These are phyloP conservation scores for Chaetomiaceae sp. DNA, from an alignment of 2,329 filamentous ascomycete genomes.

Conservation along the genomic window DNA sequence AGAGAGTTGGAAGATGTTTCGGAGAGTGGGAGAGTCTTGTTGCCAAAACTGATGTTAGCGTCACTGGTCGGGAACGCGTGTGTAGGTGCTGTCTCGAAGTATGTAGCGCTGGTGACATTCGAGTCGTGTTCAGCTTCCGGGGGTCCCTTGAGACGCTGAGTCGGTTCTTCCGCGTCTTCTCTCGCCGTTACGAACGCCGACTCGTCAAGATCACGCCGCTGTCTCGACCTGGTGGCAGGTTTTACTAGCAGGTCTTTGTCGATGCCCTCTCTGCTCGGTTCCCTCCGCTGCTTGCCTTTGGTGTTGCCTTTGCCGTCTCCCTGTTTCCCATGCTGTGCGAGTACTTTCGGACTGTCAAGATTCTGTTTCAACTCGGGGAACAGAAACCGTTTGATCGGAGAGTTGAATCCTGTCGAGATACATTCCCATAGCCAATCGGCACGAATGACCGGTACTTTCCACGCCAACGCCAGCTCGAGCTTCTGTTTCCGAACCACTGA, in stretches of 20 bases:
- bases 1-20: slow-evolving; percentile 40
- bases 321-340: slow-evolving; percentile 7
- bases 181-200: slow-evolving; percentile 18
- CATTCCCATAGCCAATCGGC: slow-evolving; percentile 83
- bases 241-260: slow-evolving; percentile 22
- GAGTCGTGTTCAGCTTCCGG: slow-evolving; percentile 10
- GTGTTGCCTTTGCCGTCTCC: background rate
- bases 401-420: slow-evolving; percentile 53
- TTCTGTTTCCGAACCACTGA: slow-evolving; percentile 65
- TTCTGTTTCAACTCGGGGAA: slow-evolving; percentile 44
- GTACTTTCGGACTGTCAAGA: slow-evolving; percentile 11
- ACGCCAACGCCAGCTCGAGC: slow-evolving; percentile 67
- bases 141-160: background rate
- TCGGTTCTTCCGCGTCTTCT: background rate
- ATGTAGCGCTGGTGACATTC: slow-evolving; percentile 18
- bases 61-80: slow-evolving; percentile 18
- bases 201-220: slow-evolving; percentile 16
- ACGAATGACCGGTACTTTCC: slow-evolving; percentile 75
- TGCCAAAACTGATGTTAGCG: slow-evolving; percentile 8
- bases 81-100: slow-evolving; percentile 29
- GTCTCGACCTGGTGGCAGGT: slow-evolving; percentile 15
- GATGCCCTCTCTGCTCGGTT: background rate
- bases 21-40: slow-evolving; percentile 31
- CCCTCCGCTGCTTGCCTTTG: slow-evolving; percentile 6
- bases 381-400: slow-evolving; percentile 44